Base-by-base conservation (phyloP, 176 grass and related monocot species). In the Paspalum vaginatum region DNA sequence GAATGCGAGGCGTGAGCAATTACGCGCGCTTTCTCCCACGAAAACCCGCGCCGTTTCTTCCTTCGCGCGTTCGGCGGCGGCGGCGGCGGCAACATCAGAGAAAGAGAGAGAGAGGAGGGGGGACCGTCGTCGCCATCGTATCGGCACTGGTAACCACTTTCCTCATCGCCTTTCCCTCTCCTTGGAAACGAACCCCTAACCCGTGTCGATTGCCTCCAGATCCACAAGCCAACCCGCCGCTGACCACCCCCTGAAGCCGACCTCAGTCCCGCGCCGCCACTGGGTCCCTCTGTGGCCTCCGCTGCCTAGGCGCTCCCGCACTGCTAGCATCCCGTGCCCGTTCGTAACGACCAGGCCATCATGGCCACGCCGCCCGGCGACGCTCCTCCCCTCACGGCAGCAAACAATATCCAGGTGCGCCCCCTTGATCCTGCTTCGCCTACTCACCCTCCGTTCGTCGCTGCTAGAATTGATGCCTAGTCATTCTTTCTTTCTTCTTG, bases 321-420 rank as follows among this genome's bases (percentile, higher is more conserved):
- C 21, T 2, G 11, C 22, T 27, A 9, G 3, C n/a, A 3, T 24
- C 7, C 10, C 11, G 42, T 21, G 12, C 20, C 20, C 43, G 12
- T 32, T 15, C 22, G 21, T 22, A 24, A 37, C 24, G 26, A 38
- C 25, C 26, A 15, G 27, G 45, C 22, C 32, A 32, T 32, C 58
- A 79, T 79, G 75, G 17, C 54, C 2, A 2, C 44, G 48, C 53
- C 71, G 1, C 50, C 62, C 5, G 4, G 21, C 32, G 78, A 87
- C 24, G 71, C 32, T 32, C 32, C 44, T 21, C 37, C 78, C 17
- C 85, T 87, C 46, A 81, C 78, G 14, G 71, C 85, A 32, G 78
- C 78, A 37, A 76, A 50, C 63, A 87, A 87, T n/a, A 81, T 87
- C 44, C 69, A 81, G 78, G 85, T 75, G 53, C 51, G 20, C 32